A percentile compares a stretch with the other conserved stretches of the same genome.
Conservation (phyloP, 2,329 filamentous ascomycete species). For the Elsinoe necatrix region DNA sequence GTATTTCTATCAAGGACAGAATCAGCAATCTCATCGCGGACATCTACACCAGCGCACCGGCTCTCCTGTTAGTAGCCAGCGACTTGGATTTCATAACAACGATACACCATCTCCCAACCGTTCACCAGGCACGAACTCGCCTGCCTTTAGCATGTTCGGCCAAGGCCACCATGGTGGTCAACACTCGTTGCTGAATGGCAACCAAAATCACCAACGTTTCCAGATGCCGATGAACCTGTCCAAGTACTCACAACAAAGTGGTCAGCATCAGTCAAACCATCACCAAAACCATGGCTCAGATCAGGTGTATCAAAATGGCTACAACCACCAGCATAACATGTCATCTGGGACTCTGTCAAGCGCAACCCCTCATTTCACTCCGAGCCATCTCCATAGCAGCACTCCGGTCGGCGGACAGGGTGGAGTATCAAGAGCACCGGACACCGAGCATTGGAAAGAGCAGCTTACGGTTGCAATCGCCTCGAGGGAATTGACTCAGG, state of each 20-base stretch:
- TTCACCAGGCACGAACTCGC: constrained; percentile 46
- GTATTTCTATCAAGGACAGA: constrained; percentile 50
- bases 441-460: constrained; percentile 72
- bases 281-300: constrained; percentile 38
- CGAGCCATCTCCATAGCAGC: constrained; percentile 52
- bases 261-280: constrained; percentile 25
- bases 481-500: constrained; percentile 58
- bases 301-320: constrained; percentile 45
- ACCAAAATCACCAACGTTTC: constrained; percentile 50
- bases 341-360: constrained; percentile 55
- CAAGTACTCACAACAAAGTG: constrained; percentile 58
- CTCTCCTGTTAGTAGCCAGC: constrained; percentile 35
- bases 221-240: constrained; percentile 52
- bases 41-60: constrained; percentile 40
- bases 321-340: constrained; percentile 56
- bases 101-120: constrained; percentile 51
- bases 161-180: constrained; percentile 59
- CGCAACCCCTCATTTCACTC: constrained; percentile 54
- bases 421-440: constrained; percentile 45
- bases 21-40: constrained; percentile 39
- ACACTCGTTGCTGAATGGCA: constrained; percentile 67
- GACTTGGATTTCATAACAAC: constrained; percentile 35
- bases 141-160: constrained; percentile 59
- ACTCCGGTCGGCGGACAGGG: constrained; percentile 49
- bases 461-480: constrained; percentile 76